Base-by-base conservation (phyloP, 345 rosid species). In the Theobroma cacao region DNA sequence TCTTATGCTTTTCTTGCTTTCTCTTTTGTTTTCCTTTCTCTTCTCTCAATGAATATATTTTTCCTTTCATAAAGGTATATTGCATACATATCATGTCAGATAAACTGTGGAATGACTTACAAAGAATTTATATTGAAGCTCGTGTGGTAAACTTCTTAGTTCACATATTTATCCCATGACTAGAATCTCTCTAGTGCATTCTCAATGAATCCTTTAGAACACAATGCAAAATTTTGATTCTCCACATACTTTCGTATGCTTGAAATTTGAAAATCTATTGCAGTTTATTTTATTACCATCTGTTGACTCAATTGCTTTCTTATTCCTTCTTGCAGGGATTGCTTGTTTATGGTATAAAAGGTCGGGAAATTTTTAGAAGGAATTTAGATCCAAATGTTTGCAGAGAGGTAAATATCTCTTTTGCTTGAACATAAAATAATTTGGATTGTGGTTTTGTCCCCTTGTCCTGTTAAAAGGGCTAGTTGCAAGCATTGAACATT, bases 321-420 rank as follows among this genome's bases (percentile, higher is more conserved):
- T 67, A 58, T 38, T 80, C 75, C 72, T 79, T 41, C 63, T 70
- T 18, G 48, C 91, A 94, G 99, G 99, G 98, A n/a, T 82, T 96
- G 87, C 93, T 94, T 78, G 94, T 96, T 76, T 92, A 92, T 83
- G 98, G 98, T 68, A 92, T 90, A 79, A 93, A 90, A 55, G 99
- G 98, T 18, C 89, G 75, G 71, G 98, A 96, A 82, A 90, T 96
- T 77, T 92, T 84, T 73, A 89, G 95, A 86, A 83, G 92, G 82
- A 91, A 90, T 82, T 85, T 96, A 82, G 97, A 91, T 79, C 90
- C 80, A 74, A 84, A 78, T 74, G 87, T 94, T 83, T 94, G 98
- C 87, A 86, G 90, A 91, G 93, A 96, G 95, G 99, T 94, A 87
- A n/a, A 82, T 74, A 55, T 52, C 67, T 14, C 4, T 72, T 68